A percentile compares a stretch with the other conserved stretches of the same genome.
phyloP scores from a whole-genome alignment of 1,284 basidiomycete species.

The Puccinia horiana region DNA sequence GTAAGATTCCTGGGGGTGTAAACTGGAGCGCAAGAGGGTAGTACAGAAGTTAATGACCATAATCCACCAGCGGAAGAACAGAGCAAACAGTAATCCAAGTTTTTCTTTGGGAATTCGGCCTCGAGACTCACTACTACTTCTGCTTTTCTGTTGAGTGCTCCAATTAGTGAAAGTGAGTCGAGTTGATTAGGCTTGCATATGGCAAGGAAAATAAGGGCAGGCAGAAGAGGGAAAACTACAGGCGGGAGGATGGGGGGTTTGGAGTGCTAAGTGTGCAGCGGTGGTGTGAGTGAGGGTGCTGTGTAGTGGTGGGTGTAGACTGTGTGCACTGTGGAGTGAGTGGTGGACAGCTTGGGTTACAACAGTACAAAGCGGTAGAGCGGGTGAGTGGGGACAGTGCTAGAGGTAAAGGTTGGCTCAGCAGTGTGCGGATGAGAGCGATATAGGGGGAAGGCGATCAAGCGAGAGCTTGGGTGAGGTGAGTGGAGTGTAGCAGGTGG shows the following conservation, averaged over 20 bases:
- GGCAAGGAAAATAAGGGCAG: neutral
- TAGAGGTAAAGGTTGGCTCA: neutral
- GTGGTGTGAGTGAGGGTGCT: neutral
- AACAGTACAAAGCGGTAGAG: neutral
- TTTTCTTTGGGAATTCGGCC: neutral
- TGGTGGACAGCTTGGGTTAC: slow-evolving; percentile 1
- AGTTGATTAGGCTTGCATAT: neutral
- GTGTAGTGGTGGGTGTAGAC: neutral
- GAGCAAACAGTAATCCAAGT: neutral
- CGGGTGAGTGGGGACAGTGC: neutral
- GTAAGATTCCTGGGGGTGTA: neutral
- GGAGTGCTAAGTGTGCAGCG: neutral
- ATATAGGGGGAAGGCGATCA: slow-evolving; percentile 8
- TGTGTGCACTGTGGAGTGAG: neutral
- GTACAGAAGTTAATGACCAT: neutral
- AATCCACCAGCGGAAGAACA: neutral
- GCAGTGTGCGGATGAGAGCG: slow-evolving; percentile 6
- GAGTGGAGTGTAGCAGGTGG: neutral
- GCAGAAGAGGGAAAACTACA: neutral
- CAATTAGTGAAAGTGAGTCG: neutral
- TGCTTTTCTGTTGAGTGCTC: neutral
- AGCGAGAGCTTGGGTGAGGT: neutral
- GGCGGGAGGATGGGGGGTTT: slow-evolving; percentile 1
- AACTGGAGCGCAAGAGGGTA: neutral
- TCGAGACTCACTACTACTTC: neutral